A percentile compares a stretch with the other conserved stretches of the same genome.
Evolutionary conservation across 208 protist species (phyloP).

Genomic region (Endotrypanum monterogeii): DNA sequence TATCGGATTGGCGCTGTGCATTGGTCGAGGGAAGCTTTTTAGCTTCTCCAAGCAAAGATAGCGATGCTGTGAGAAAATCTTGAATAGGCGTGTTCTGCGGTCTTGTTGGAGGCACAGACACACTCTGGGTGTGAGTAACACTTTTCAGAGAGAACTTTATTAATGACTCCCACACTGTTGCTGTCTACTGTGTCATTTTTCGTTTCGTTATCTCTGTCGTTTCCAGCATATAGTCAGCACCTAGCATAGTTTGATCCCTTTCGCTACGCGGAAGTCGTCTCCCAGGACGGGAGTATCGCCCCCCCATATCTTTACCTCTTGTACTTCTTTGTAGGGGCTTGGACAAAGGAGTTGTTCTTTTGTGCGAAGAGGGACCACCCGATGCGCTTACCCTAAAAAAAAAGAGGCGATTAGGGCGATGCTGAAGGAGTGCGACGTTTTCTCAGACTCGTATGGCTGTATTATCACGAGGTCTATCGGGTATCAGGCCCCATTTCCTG

Average conservation of each 20-base stretch:
- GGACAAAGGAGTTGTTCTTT: background rate
- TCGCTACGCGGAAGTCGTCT: background rate
- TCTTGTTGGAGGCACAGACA: background rate
- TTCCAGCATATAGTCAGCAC: too few species aligned
- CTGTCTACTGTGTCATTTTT: background rate
- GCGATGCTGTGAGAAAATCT: too few species aligned
- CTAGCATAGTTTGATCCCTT: background rate
- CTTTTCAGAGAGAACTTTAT: background rate
- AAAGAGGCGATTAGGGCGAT: slow-evolving; percentile 1
- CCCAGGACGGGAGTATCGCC: background rate
- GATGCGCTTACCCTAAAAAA: background rate
- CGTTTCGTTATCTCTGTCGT: too few species aligned
- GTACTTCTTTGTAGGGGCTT: background rate
- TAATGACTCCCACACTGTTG: background rate
- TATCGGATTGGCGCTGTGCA: background rate
- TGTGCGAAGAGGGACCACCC: too few species aligned
- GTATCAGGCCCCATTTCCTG: slow-evolving; percentile 53
- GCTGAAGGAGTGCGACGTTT: slow-evolving; percentile 45
- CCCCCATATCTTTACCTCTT: background rate
- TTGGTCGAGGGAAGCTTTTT: background rate
- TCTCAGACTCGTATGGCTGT: slow-evolving; percentile 58
- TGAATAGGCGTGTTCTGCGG: too few species aligned
- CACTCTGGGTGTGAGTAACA: background rate
- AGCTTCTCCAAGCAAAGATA: too few species aligned
- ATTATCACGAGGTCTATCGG: slow-evolving; percentile 45